Percentiles rank a stretch among this genome's conserved stretches.
Evolutionary conservation across 2,329 filamentous ascomycete species (phyloP).

Genomic region (Penicillium sp.): DNA sequence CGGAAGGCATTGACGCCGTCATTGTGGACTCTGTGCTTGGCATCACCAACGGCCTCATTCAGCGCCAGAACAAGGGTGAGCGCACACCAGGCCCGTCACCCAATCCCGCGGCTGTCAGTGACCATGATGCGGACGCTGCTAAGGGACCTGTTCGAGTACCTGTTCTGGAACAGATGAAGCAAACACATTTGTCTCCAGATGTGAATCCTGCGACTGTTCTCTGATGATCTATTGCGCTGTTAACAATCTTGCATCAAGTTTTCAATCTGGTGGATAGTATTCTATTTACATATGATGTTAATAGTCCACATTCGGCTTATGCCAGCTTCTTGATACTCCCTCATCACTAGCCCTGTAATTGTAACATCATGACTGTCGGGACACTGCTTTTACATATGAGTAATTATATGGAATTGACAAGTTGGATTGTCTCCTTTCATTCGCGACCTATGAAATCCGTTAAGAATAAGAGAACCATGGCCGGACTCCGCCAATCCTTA

Average conservation of each 20-base stretch:
- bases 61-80: constrained; percentile 29
- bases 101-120: constrained; percentile 17
- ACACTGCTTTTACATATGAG: no score
- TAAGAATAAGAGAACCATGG: not conserved
- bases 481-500: constrained; percentile 14
- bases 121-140: not conserved
- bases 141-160: constrained; percentile 26
- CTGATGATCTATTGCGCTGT: constrained; percentile 2
- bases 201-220: constrained; percentile 5
- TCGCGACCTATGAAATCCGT: constrained; percentile 2
- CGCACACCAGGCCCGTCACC: constrained; percentile 26
- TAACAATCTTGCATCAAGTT: constrained; percentile 1
- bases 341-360: not conserved
- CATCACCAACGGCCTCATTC: constrained; percentile 82
- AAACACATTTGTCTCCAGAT: constrained; percentile 11
- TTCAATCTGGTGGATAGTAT: constrained; percentile 1
- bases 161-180: constrained; percentile 26
- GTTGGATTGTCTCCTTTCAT: constrained; percentile 3
- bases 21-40: constrained; percentile 94
- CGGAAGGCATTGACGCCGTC: constrained; percentile 93
- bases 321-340: constrained; percentile 11
- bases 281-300: constrained; percentile 16
- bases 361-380: no score
- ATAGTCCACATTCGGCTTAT: constrained; percentile 17
- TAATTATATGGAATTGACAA: not conserved